phyloP scores from a whole-genome alignment of 2,329 filamentous ascomycete species.

The Sarocladiaceae sp. region DNA sequence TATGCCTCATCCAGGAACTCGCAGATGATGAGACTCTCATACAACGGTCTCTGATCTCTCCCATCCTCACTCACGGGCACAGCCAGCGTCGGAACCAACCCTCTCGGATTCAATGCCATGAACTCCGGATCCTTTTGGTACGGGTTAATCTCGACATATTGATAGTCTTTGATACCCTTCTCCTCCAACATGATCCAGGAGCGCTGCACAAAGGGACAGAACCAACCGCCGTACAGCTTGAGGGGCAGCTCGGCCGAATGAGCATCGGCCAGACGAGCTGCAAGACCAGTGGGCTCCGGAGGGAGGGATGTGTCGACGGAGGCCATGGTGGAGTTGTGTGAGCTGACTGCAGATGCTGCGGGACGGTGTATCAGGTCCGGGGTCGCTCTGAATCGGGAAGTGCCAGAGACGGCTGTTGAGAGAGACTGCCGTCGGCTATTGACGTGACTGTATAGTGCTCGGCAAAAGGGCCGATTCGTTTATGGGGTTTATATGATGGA shows the following conservation, averaged over 20 bases:
- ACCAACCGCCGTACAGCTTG: slow-evolving; percentile 70
- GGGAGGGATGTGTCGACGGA: slow-evolving; percentile 43
- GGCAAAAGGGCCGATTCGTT: no score
- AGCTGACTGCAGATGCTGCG: not conserved
- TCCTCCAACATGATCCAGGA: slow-evolving; percentile 68
- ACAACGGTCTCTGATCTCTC: slow-evolving; percentile 50
- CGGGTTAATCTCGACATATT: slow-evolving; percentile 73
- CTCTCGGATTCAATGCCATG: slow-evolving; percentile 65
- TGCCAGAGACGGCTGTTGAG: no score
- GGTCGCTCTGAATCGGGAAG: no score
- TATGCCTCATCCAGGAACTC: slow-evolving; percentile 73
- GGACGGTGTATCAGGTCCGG: no score
- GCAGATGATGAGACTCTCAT: slow-evolving; percentile 66
- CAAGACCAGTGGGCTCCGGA: slow-evolving; percentile 40
- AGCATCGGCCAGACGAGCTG: slow-evolving; percentile 37
- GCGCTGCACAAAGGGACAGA: slow-evolving; percentile 65
- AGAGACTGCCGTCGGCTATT: no score
- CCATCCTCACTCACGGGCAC: slow-evolving; percentile 30
- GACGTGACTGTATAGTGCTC: no score
- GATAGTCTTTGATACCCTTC: slow-evolving; percentile 60
- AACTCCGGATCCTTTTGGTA: slow-evolving; percentile 67
- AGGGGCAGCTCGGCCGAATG: slow-evolving; percentile 44
- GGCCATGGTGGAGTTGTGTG: slow-evolving; percentile 31
- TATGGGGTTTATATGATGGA: no score
- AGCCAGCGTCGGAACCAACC: slow-evolving; percentile 65